Base-by-base conservation (phyloP, 805 yeast genomes). In the Spathaspora boniae region DNA sequence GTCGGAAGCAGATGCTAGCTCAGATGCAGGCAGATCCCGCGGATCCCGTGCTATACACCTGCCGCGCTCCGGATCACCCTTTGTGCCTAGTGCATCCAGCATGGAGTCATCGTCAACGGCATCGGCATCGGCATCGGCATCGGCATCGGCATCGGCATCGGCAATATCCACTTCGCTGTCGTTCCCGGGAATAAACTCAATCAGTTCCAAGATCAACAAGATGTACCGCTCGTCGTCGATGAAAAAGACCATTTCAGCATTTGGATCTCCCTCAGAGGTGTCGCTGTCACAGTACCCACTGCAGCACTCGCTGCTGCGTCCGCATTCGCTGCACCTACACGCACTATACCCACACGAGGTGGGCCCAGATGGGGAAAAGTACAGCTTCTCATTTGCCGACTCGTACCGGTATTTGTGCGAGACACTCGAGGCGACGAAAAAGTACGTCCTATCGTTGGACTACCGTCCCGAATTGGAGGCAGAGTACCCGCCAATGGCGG, bases 401-500 rank as follows among this genome's bases (percentile, higher is more conserved):
- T 80, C 87, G 1, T 76, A 74, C 44, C 70, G 67, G 4, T 89
- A 87, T 49, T 68, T 89, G 16, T 51, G 60, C 4, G 73, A 81
- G 29, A 78, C 91, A 0, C 62, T 89, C 29, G 60, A 64, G 33
- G 58, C 77, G 21, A 76, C 94, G 1, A 77, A 76, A 43, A 55
- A 64, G 41, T 89, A 76, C 45, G 44, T 79, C 14, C 60, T 70
- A 15, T 76, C 78, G 17, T 63, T 88, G 18, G 72, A 73, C 19
- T 80, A 67, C 45, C 70, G 74, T 20, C 68, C 72, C 5, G 60
- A 58, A 2, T 68, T 76, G 28, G 60, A 51, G 25, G 46, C 47
- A 14, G 49, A 64, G 34, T 86, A 86, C 50, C 97, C 97, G 3
- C 96, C 96, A 0, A 51, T 89, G 58, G 91, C 85, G 0, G 71